phyloP scores from a whole-genome alignment of 1,139 yeast species.

The Yamadazyma taylorii region DNA sequence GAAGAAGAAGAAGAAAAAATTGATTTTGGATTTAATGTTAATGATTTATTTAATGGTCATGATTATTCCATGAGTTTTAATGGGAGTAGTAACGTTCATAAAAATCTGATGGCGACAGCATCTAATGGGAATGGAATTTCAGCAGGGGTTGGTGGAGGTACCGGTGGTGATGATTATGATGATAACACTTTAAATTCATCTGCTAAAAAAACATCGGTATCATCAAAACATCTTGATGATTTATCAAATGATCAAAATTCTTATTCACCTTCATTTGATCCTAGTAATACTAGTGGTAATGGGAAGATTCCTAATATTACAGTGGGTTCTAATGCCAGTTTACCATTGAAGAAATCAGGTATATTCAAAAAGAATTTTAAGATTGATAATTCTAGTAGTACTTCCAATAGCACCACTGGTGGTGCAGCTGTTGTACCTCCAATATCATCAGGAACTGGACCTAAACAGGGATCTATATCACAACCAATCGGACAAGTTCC shows the following conservation, averaged over 20 bases:
- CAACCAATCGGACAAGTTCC: not conserved
- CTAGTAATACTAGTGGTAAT: conserved; percentile 1
- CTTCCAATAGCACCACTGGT: conserved; percentile 8
- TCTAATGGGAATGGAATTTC: too few relatives aligned
- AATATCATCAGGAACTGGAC: not conserved
- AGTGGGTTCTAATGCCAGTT: conserved; percentile 1
- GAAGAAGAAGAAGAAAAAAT: conserved; percentile 24
- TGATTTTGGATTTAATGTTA: conserved; percentile 37
- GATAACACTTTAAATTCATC: conserved; percentile 10
- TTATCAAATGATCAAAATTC: conserved; percentile 3
- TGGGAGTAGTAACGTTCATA: not conserved
- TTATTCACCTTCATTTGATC: conserved; percentile 1
- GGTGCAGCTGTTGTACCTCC: not conserved
- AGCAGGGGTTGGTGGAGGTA: not conserved
- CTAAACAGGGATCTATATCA: not conserved
- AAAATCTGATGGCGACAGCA: not conserved
- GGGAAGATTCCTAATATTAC: not conserved
- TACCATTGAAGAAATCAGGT: conserved; percentile 12
- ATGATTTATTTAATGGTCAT: conserved; percentile 23
- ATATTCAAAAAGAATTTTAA: conserved; percentile 35
- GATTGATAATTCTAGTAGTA: conserved; percentile 19
- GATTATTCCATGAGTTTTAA: conserved; percentile 9
- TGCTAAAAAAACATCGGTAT: conserved; percentile 9
- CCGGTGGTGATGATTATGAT: conserved; percentile 7
- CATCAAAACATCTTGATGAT: conserved; percentile 8